Evolutionary conservation across 2,329 filamentous ascomycete genomes (phyloP).

Genomic region (Teratosphaeria destructans): DNA sequence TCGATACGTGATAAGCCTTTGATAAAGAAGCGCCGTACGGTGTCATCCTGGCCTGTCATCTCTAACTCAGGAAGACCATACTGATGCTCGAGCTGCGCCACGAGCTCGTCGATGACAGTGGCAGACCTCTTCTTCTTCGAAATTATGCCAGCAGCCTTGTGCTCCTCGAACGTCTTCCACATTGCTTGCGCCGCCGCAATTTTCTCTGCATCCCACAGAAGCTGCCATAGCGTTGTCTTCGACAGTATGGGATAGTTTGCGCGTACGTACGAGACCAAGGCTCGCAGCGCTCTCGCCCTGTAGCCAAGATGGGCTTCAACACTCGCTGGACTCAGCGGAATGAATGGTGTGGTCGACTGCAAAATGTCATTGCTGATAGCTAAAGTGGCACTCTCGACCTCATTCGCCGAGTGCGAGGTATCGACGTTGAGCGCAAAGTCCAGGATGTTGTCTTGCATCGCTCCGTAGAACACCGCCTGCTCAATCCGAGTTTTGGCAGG

Average conservation of each 20-base stretch:
- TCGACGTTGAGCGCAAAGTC: slow-evolving; percentile 63
- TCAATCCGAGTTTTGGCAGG: slow-evolving; percentile 84
- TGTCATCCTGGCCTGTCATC: slow-evolving; percentile 61
- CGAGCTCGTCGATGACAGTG: slow-evolving; percentile 62
- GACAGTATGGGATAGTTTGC: slow-evolving; percentile 55
- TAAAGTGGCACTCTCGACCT: slow-evolving; percentile 67
- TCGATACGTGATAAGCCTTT: slow-evolving; percentile 21
- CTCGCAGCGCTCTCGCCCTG: slow-evolving; percentile 62
- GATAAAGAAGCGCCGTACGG: slow-evolving; percentile 78
- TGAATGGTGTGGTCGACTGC: slow-evolving; percentile 62
- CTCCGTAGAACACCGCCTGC: slow-evolving; percentile 88
- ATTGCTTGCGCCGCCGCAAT: slow-evolving; percentile 68
- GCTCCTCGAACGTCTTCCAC: slow-evolving; percentile 70
- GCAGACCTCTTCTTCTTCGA: slow-evolving; percentile 49
- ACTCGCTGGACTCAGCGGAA: slow-evolving; percentile 58
- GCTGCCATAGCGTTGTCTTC: slow-evolving; percentile 59
- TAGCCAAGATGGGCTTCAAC: slow-evolving; percentile 71
- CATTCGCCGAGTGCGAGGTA: slow-evolving; percentile 51
- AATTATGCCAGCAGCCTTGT: slow-evolving; percentile 34
- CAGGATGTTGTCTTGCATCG: slow-evolving; percentile 65
- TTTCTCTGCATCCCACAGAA: slow-evolving; percentile 87
- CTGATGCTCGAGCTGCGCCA: slow-evolving; percentile 65
- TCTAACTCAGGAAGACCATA: slow-evolving; percentile 59
- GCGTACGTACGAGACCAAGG: slow-evolving; percentile 62
- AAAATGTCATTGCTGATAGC: slow-evolving; percentile 73